These are phyloP conservation scores for Rhytidiadelphus loreus DNA, from an alignment of 225 moss, liverwort and hornwort genomes.

Conservation along the genomic window DNA sequence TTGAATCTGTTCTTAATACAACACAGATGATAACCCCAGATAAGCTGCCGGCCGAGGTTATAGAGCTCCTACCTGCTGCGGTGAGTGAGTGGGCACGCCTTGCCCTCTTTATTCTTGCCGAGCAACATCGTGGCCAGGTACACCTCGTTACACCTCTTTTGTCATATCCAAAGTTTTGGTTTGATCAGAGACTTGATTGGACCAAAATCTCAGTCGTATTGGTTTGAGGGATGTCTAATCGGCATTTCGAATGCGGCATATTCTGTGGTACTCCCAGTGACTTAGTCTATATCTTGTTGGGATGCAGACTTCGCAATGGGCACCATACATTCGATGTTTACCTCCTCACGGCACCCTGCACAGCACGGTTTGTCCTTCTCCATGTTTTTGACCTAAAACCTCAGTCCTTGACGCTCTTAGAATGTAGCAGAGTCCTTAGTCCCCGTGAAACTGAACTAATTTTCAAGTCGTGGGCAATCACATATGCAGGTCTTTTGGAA, in stretches of 20 bases:
- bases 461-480: not conserved
- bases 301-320: slow-evolving; percentile 77
- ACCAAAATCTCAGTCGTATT: not conserved
- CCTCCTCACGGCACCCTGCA: slow-evolving; percentile 58
- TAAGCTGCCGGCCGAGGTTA: slow-evolving; percentile 61
- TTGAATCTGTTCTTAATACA: not conserved
- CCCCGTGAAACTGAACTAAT: not conserved
- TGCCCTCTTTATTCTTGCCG: slow-evolving; percentile 81
- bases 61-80: slow-evolving; percentile 49
- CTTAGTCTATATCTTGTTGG: not conserved
- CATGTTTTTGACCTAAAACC: not conserved
- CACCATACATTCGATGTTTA: slow-evolving; percentile 82
- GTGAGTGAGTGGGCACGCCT: slow-evolving; percentile 93
- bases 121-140: slow-evolving; percentile 76
- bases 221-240: not conserved
- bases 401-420: not conserved
- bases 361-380: slow-evolving; percentile 55
- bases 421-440: not conserved
- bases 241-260: not conserved
- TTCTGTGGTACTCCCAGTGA: not conserved
- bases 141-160: not conserved
- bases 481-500: slow-evolving; percentile 76
- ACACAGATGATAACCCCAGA: slow-evolving; percentile 82
- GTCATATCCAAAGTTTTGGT: not conserved
- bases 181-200: not conserved